A percentile compares a stretch with the other conserved stretches of the same genome.
Conservation (phyloP, 305 asterid species). For the Solanum hybrid region DNA sequence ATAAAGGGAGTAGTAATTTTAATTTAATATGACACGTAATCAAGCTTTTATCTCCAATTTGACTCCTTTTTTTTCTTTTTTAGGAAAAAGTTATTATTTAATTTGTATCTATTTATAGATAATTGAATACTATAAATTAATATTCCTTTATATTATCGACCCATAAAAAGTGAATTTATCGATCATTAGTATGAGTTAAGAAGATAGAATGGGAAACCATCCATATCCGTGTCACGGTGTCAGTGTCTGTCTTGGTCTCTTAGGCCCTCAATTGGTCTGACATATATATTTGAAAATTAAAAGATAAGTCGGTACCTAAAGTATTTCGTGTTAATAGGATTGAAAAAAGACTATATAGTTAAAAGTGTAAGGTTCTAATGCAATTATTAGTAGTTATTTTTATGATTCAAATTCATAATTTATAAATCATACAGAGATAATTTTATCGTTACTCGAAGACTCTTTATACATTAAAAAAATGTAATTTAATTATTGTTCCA, state of each 20-base stretch:
- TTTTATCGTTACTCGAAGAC: rapidly evolving
- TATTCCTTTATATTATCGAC: background rate
- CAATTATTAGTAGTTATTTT: rapidly evolving
- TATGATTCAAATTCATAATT: background rate
- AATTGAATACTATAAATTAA: background rate
- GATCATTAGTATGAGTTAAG: background rate
- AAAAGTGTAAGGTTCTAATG: background rate
- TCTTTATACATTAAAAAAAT: background rate
- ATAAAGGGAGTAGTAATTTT: background rate
- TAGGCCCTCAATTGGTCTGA: background rate
- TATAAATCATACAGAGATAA: background rate
- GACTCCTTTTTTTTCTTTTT: background rate
- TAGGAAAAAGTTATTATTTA: background rate
- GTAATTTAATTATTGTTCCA: background rate
- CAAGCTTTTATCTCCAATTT: background rate
- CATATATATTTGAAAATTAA: background rate
- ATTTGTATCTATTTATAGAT: background rate
- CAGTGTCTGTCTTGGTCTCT: slow-evolving; percentile 17
- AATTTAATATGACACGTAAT: background rate
- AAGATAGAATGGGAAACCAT: slow-evolving; percentile 15
- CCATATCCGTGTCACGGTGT: slow-evolving; percentile 48
- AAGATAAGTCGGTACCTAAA: background rate
- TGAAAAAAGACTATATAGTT: background rate
- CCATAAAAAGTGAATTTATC: background rate
- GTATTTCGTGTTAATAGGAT: background rate